Percentiles rank a stretch among this genome's conserved stretches.
These are phyloP conservation scores for Lasiodiplodia theobromae DNA, from an alignment of 2,329 filamentous ascomycete genomes.

Conservation along the genomic window DNA sequence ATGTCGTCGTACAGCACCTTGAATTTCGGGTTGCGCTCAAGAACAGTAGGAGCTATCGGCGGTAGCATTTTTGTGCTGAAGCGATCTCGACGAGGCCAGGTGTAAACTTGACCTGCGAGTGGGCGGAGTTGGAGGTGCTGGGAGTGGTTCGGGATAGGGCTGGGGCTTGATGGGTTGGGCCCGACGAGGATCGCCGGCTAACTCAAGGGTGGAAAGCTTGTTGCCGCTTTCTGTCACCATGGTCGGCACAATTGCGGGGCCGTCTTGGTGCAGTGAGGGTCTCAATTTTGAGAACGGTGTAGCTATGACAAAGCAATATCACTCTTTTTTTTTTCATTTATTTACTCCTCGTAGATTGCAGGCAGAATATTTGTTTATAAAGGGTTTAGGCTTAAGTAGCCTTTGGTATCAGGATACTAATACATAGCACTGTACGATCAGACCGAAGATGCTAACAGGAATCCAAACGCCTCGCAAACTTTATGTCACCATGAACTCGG, in stretches of 20 bases:
- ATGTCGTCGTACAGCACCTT: conserved; percentile 55
- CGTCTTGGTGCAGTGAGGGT: background rate
- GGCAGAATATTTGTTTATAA: background rate
- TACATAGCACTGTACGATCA: conserved; percentile 12
- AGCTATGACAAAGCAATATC: no score
- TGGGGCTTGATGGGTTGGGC: conserved; percentile 16
- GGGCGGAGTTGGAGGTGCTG: background rate
- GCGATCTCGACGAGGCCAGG: no score
- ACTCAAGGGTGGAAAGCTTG: background rate
- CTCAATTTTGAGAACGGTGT: background rate
- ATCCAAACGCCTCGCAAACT: conserved; percentile 26
- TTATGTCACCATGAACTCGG: conserved; percentile 20
- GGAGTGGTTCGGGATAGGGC: background rate
- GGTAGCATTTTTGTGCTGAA: conserved; percentile 47
- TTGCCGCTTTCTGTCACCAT: conserved; percentile 5
- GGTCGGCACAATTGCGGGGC: background rate
- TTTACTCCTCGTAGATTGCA: background rate
- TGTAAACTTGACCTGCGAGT: background rate
- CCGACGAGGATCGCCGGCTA: conserved; percentile 9
- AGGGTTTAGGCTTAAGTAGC: background rate
- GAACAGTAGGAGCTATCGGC: conserved; percentile 46
- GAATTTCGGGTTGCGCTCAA: conserved; percentile 53
- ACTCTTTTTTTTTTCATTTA: no score
- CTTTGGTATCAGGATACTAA: background rate
- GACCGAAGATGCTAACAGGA: background rate